phyloP scores from a whole-genome alignment of 2,329 filamentous ascomycete genomes.

The Penicillium sp. region DNA sequence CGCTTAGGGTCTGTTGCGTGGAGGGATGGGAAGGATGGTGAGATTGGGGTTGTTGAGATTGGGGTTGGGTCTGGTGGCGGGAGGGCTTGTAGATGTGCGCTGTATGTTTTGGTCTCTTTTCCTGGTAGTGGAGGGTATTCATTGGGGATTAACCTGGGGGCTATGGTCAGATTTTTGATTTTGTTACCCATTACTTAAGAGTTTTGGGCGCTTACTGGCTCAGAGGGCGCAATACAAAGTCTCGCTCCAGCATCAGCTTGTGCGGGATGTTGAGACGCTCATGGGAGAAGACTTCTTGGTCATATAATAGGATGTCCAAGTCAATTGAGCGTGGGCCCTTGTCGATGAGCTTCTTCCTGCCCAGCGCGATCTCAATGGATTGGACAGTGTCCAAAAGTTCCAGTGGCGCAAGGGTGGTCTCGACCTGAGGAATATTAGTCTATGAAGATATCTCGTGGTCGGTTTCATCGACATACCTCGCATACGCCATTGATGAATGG shows the following conservation, averaged over 20 bases:
- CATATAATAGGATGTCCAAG: slow-evolving; percentile 85
- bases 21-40: slow-evolving; percentile 49
- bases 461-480: slow-evolving; percentile 59
- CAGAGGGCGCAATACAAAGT: slow-evolving; percentile 87
- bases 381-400: slow-evolving; percentile 77
- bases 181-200: not conserved
- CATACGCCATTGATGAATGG: slow-evolving; percentile 89
- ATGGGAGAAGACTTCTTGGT: slow-evolving; percentile 60
- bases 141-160: slow-evolving; percentile 41
- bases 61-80: slow-evolving; percentile 37
- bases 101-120: slow-evolving; percentile 31
- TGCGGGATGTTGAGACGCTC: slow-evolving; percentile 82
- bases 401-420: slow-evolving; percentile 71
- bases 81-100: slow-evolving; percentile 34
- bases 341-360: slow-evolving; percentile 77
- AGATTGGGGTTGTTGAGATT: slow-evolving; percentile 39
- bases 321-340: slow-evolving; percentile 96
- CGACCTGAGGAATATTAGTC: slow-evolving; percentile 55
- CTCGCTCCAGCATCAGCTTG: slow-evolving; percentile 76
- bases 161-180: not conserved
- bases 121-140: slow-evolving; percentile 33
- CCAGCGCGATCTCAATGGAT: slow-evolving; percentile 73
- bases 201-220: slow-evolving; percentile 45
- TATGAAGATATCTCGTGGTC: not conserved
- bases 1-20: slow-evolving; percentile 55